Evolutionary conservation across 73 alveolate species (phyloP).

Genomic region (Tetrahymena thermophila): DNA sequence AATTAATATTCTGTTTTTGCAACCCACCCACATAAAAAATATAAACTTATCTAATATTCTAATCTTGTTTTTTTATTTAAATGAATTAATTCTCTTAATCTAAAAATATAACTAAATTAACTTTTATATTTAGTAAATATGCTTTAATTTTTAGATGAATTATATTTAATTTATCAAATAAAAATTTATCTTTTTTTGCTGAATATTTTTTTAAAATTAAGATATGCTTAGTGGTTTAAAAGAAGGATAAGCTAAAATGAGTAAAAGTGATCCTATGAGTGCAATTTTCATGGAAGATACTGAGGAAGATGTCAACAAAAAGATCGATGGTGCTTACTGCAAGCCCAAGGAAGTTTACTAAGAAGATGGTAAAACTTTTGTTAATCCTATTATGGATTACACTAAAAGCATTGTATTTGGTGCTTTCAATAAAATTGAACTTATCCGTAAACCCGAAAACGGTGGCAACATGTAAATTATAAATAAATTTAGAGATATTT

Average conservation of each 20-base stretch:
- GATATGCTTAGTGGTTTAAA: conserved; percentile 83
- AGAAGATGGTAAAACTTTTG: conserved; percentile 18
- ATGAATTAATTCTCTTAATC: no score
- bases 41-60: no score
- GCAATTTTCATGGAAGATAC: conserved; percentile 99
- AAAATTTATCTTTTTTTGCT: background rate
- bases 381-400: conserved; percentile 91
- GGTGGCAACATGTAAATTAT: conserved; percentile 60
- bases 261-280: conserved; percentile 95
- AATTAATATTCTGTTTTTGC: no score
- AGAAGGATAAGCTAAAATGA: conserved; percentile 94
- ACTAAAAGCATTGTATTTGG: conserved; percentile 79
- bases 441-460: conserved; percentile 52
- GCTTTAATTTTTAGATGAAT: no score
- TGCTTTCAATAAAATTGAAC: conserved; percentile 51
- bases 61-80: no score
- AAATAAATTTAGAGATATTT: background rate
- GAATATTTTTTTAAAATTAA: background rate
- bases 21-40: no score
- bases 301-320: conserved; percentile 89
- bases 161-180: background rate
- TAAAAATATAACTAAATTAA: no score
- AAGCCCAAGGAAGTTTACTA: conserved; percentile 51
- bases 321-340: conserved; percentile 95
- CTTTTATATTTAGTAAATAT: no score